Conservation (phyloP, 495 filamentous ascomycete species). For the Lophiostoma macrostomum region DNA sequence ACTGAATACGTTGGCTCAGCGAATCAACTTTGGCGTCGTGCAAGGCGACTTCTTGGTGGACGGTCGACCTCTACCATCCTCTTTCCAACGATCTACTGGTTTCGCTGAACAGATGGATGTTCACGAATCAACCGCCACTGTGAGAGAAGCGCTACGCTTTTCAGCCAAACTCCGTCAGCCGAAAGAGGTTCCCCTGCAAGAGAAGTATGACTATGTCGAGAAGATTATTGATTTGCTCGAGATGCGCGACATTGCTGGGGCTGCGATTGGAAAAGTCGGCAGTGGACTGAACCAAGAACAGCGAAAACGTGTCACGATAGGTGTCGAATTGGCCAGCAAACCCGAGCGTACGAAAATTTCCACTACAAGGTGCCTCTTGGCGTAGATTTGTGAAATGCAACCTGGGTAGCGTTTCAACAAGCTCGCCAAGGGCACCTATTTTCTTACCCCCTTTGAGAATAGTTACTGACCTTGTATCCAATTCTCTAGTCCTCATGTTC, state of each 20-base stretch:
- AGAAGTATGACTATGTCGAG: conserved; percentile 61
- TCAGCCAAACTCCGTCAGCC: conserved; percentile 58
- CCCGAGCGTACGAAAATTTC: too few relatives aligned
- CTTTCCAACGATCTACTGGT: conserved; percentile 45
- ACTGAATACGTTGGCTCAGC: conserved; percentile 58
- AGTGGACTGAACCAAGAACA: conserved; percentile 58
- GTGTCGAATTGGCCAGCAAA: conserved; percentile 65
- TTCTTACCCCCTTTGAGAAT: too few relatives aligned
- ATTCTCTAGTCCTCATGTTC: conserved; percentile 72
- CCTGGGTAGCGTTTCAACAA: too few relatives aligned
- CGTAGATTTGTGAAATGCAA: too few relatives aligned
- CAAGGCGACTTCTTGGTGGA: conserved; percentile 55
- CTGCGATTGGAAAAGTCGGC: conserved; percentile 53
- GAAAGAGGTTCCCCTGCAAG: conserved; percentile 47
- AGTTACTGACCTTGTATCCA: too few relatives aligned
- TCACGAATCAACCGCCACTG: conserved; percentile 57
- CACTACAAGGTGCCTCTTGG: too few relatives aligned
- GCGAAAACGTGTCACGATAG: conserved; percentile 64
- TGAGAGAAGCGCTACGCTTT: conserved; percentile 61
- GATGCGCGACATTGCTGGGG: conserved; percentile 44
- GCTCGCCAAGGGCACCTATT: too few relatives aligned
- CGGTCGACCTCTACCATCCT: conserved; percentile 42
- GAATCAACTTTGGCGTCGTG: conserved; percentile 53
- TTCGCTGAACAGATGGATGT: conserved; percentile 63
- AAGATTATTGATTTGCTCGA: conserved; percentile 58